Evolutionary conservation across 768 basidiomycete species (phyloP).

Genomic region (Kwoniella dendrophila): DNA sequence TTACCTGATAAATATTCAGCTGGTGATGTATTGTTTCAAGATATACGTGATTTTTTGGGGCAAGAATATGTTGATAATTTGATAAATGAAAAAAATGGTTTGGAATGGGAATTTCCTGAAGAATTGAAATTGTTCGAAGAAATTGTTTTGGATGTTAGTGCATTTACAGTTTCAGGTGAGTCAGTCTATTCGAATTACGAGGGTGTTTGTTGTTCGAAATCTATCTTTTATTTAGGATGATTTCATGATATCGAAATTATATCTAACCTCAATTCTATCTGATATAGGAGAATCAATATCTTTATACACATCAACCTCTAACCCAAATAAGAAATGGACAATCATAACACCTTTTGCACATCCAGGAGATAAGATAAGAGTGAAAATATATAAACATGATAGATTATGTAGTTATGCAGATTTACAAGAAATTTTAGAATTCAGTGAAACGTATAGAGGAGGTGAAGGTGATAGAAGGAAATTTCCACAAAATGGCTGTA

Average conservation of each 20-base stretch:
- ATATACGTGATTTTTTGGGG: slow-evolving; percentile 71
- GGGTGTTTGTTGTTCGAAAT: slow-evolving; percentile 63
- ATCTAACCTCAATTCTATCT: neutral
- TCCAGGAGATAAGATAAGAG: slow-evolving; percentile 77
- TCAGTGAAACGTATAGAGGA: slow-evolving; percentile 42
- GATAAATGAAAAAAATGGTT: slow-evolving; percentile 58
- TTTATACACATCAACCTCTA: slow-evolving; percentile 61
- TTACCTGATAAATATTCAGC: slow-evolving; percentile 68
- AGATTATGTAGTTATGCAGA: slow-evolving; percentile 75
- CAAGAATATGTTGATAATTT: slow-evolving; percentile 62
- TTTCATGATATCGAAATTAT: neutral
- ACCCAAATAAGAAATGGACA: slow-evolving; percentile 71
- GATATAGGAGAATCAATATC: slow-evolving; percentile 35
- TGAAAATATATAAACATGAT: slow-evolving; percentile 68
- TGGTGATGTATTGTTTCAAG: slow-evolving; percentile 74
- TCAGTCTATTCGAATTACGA: neutral
- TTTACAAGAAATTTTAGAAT: slow-evolving; percentile 45
- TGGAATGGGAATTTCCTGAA: slow-evolving; percentile 58
- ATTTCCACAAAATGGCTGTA: slow-evolving; percentile 68
- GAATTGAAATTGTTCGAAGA: slow-evolving; percentile 65
- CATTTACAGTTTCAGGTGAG: slow-evolving; percentile 64
- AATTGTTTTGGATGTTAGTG: slow-evolving; percentile 67
- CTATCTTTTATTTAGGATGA: slow-evolving; percentile 1
- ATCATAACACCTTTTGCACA: slow-evolving; percentile 80
- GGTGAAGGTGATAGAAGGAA: slow-evolving; percentile 65